phyloP scores from a whole-genome alignment of 345 rosid genomes.

The Camelina sativa region DNA sequence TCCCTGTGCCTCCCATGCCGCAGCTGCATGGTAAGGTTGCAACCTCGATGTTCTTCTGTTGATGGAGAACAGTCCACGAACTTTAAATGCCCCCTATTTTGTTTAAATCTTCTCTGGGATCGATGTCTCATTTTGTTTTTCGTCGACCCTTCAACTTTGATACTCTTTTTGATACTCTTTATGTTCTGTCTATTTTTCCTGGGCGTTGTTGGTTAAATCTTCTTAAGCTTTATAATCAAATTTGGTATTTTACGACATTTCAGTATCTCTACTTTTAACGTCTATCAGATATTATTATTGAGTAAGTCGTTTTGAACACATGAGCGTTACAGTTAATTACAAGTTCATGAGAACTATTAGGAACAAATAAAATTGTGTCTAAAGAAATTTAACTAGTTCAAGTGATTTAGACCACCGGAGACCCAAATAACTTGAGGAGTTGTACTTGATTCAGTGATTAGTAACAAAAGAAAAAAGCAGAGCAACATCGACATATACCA shows the following conservation, averaged over 20 bases:
- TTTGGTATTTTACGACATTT: neutral
- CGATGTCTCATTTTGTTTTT: constrained; percentile 7
- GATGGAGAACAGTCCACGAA: constrained; percentile 19
- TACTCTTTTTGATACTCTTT: neutral
- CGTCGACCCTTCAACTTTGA: neutral
- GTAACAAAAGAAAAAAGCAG: neutral
- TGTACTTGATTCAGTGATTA: no score
- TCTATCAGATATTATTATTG: neutral
- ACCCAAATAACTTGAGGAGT: neutral
- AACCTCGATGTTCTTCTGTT: constrained; percentile 84
- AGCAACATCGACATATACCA: neutral
- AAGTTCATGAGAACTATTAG: neutral
- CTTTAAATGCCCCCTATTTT: neutral
- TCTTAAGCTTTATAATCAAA: neutral
- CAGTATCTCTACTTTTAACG: neutral
- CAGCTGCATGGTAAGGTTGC: constrained; percentile 52
- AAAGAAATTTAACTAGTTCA: neutral
- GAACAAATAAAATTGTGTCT: no score
- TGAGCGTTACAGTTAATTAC: no score
- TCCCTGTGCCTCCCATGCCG: constrained; percentile 58
- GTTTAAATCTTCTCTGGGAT: constrained; percentile 3
- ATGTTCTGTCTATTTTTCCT: neutral
- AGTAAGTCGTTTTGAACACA: neutral
- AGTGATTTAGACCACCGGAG: neutral
- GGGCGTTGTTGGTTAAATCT: constrained; percentile 10